Evolutionary conservation across 73 alveolate species (phyloP).

Genomic region (Paramecium biaurelia): DNA sequence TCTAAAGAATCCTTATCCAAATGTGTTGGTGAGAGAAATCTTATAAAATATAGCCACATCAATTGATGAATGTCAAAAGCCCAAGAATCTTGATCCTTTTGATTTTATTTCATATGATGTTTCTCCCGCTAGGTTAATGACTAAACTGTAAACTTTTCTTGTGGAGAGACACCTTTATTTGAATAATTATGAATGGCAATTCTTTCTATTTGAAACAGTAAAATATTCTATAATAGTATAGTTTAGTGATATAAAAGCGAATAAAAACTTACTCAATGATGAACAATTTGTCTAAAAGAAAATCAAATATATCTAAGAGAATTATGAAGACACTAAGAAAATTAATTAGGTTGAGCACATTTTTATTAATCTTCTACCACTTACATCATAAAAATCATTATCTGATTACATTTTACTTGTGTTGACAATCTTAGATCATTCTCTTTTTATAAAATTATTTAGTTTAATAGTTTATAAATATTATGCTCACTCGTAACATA

Average conservation of each 20-base stretch:
- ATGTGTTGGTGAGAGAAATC: neutral
- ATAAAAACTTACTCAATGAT: neutral
- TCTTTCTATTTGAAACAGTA: neutral
- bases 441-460: neutral
- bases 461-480: neutral
- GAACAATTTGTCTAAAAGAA: neutral
- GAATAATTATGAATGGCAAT: neutral
- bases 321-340: neutral
- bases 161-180: neutral
- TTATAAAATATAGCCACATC: neutral
- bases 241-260: neutral
- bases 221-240: neutral
- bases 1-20: neutral
- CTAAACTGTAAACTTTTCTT: neutral
- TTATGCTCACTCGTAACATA: neutral
- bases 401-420: neutral
- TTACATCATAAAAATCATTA: neutral
- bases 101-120: neutral
- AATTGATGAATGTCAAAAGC: neutral
- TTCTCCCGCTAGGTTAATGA: neutral
- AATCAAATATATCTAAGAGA: neutral
- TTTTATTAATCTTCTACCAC: neutral
- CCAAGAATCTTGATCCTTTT: neutral
- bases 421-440: neutral
- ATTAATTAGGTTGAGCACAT: neutral